Evolutionary conservation across 257 asterid species (phyloP), one percentile per base, ranked within the genome.

Genomic region (Lantana camara): DNA sequence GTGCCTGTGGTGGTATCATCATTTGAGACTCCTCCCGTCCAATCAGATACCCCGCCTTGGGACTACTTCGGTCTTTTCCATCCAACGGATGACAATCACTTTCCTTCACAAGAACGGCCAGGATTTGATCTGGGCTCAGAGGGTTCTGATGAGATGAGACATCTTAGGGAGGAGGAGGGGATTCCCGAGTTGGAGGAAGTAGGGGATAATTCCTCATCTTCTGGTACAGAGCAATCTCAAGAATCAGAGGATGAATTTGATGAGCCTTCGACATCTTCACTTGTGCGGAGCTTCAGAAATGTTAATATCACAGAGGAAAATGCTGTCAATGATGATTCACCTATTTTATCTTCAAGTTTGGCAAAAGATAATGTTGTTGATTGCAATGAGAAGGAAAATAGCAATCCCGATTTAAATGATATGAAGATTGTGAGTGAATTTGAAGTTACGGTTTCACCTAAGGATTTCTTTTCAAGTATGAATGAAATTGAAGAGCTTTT

Each of bases 231-330:
- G 56, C 88, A 70, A 35, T 77, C 87, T 52, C 75, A 73, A 52
- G 85, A 69, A 29, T 84, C 91, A 9, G 87, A 83, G 54, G 93
- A 85, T 65, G 87, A 78, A 42, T 82, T 82, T 67, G 89, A 85
- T 32, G 87, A 85, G 60, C 93, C 93, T 59, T 64, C 86, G 13
- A n/a, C 82, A 17, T 79, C 75, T 63, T 76, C 79, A 16, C 83
- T 85, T 27, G 86, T 85, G 41, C 80, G 83, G 50, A 80, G 87
- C 49, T 85, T 85, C 64, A 75, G 72, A 63, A 85, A 85, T 74
- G 82, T 85, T 38, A 78, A 80, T 69, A 79, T 69, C 42, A 73
- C 15, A 67, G 77, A 64, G 70, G 82, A 72, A 22, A 69, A 64
- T 54, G 53, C 67, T 41, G 44, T 21, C 17, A 30, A 63, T 23